Evolutionary conservation across 2,329 filamentous ascomycete genomes (phyloP), one percentile per base, ranked within the genome.

Genomic region (Diaporthe destruens): DNA sequence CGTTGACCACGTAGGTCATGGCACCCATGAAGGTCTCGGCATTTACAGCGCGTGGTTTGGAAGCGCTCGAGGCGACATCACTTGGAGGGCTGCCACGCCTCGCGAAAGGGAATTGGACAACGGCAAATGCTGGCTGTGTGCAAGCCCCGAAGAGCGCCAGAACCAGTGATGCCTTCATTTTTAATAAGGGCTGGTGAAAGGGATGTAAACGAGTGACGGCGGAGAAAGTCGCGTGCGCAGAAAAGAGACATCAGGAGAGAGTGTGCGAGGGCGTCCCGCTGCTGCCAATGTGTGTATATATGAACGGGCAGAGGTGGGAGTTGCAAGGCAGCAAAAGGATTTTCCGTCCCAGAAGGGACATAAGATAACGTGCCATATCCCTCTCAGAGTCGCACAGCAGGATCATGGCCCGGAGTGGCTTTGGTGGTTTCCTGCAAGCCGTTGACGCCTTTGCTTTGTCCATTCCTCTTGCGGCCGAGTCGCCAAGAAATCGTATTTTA

Each of bases 1-100:
- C 77, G 36, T 79, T 76, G 55, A 78, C 75, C 42, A 77, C 70
- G 61, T 77, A 80, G 23, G 75, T 72, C 71, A 74, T 75, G 25
- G 72, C 73, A 14, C 74, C 39, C n/a, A 69, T 72, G 2, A 56
- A 72, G 39, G 79, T 67, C 18, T 56, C 23, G 1, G 49, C 23
- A 29, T 25, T 59, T 25, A 69, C 20, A 18, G 71, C 61, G 4
- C 71, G 71, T 34, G 51, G 34, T 29, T n/a, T 51, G 4, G 53
- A 57, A 11, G 61, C 56, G 7, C 47, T 23, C 23, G 32, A 29
- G 23, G 18, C 49, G 29, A 53, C 11, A 36, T 39, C 14, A 8
- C 23, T 36, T 1, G n/a, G 18, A 6, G 42, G n/a, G 14, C 39
- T 56, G 34, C 7, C 61, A 14, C 71, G 68, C 44, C 65, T 73